Evolutionary conservation across 495 filamentous ascomycete species (phyloP).

Genomic region (Collariella sp.): DNA sequence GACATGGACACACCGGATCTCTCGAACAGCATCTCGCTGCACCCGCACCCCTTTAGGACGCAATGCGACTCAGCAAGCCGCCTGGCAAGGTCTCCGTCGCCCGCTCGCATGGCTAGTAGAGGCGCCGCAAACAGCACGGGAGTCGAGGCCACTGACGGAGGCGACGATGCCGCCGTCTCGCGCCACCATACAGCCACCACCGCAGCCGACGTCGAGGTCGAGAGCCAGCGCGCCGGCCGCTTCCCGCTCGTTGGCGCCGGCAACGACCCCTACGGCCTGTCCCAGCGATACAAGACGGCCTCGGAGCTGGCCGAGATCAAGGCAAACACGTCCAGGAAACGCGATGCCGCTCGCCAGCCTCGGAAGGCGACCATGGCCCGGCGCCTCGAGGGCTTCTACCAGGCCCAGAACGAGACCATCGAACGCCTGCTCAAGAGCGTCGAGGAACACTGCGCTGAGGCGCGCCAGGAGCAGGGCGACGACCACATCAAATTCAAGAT

Average conservation of each 20-base stretch:
- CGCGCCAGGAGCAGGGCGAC: constrained; percentile 67
- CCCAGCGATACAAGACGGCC: constrained; percentile 66
- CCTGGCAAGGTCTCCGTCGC: constrained; percentile 3
- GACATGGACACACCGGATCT: constrained; percentile 30
- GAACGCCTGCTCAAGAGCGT: constrained; percentile 85
- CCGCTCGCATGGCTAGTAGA: constrained; percentile 21
- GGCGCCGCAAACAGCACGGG: constrained; percentile 36
- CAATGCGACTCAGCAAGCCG: constrained; percentile 30
- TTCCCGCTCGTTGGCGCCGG: constrained; percentile 41
- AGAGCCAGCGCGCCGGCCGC: constrained; percentile 48
- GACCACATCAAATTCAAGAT: constrained; percentile 81
- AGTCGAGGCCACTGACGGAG: constrained; percentile 40
- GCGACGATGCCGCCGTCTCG: constrained; percentile 31
- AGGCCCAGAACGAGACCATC: constrained; percentile 87
- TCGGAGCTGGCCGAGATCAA: constrained; percentile 71
- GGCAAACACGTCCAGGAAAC: constrained; percentile 75
- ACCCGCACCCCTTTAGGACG: constrained; percentile 40
- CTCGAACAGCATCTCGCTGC: constrained; percentile 34
- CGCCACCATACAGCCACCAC: constrained; percentile 35
- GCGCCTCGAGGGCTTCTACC: constrained; percentile 77
- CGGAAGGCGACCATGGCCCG: constrained; percentile 43
- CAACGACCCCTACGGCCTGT: constrained; percentile 77
- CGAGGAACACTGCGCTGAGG: constrained; percentile 76
- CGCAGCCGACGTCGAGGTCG: constrained; percentile 58
- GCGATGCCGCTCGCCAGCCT: constrained; percentile 31